phyloP scores from a whole-genome alignment of 2,329 filamentous ascomycete genomes.

The Pseudogymnoascus sp. region DNA sequence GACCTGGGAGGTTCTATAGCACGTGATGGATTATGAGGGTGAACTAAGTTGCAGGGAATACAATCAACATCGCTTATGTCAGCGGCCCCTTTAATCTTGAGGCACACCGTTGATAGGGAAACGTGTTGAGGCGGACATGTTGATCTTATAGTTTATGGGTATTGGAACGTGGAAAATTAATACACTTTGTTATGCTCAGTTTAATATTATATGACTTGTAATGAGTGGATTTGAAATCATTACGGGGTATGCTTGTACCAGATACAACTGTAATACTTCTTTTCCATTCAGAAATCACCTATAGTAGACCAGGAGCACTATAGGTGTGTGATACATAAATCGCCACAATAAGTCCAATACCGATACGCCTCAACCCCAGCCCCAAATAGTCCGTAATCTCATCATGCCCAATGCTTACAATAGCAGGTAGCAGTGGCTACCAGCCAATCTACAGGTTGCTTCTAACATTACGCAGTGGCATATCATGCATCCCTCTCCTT shows the following conservation, averaged over 20 bases:
- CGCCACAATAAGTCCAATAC: not conserved
- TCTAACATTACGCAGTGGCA: not conserved
- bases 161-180: not conserved
- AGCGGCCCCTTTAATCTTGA: not conserved
- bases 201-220: not conserved
- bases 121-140: not conserved
- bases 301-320: constrained; percentile 4
- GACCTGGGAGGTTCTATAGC: not conserved
- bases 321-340: constrained; percentile 10
- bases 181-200: not conserved
- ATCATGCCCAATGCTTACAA: constrained; percentile 1
- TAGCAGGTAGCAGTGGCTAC: not conserved
- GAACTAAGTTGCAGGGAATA: not conserved
- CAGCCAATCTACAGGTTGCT: constrained; percentile 2
- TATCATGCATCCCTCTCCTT: not conserved
- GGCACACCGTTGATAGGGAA: not conserved
- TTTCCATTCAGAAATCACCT: constrained; percentile 4
- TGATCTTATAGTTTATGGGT: not conserved
- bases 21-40: not conserved
- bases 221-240: not conserved
- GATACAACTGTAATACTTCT: not conserved
- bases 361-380: not conserved
- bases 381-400: constrained; percentile 9
- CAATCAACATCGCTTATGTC: constrained; percentile 4
- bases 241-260: not conserved